Evolutionary conservation across 345 rosid genomes (phyloP), one percentile per base, ranked within the genome.

Genomic region (Arabis hirsuta): DNA sequence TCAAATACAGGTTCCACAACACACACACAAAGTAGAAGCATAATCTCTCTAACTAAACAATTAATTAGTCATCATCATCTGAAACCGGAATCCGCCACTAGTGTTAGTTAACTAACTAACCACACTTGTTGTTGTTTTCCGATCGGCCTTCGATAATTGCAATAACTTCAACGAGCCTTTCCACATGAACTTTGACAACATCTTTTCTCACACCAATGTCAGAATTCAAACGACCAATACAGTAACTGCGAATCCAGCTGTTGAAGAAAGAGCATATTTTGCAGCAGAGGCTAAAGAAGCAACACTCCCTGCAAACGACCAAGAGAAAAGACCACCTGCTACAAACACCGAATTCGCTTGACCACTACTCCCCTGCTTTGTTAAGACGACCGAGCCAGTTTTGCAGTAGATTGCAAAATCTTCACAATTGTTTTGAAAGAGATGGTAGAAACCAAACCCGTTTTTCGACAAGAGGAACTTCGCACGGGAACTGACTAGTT

Each of bases 361-460:
- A 12, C 96, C 93, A 58, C 93, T 90, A 32, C 86, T 74, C 42
- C 93, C 96, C 11, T 77, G 81, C 87, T 47, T 84, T 66, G 74
- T 39, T 7, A 90, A 52, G 47, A 83, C 83, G 1, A 88, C 83
- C 45, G 83, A 51, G 47, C 93, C 88, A 0, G 96, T 88, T 76
- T 88, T 90, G 27, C 96, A 90, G 81, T 88, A 88, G 31, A 90
- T 80, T 1, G 96, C 89, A 34, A 87, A 87, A 76, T 87, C 93
- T 81, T 87, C 91, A 19, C 93, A 87, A 72, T 88, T 90, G 69
- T 90, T 90, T 62, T 80, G 83, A 76, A 88, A 87, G n/a, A 82
- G 63, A 66, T 82, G 20, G 73, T 88, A 91, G 27, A 32, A 86
- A 20, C 94, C 97, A 73, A 91, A 89, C 24, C 92, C 96, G 32